A percentile compares a stretch with the other conserved stretches of the same genome.
phyloP scores from a whole-genome alignment of 768 basidiomycete genomes.

The Macrolepiota dolichaula region DNA sequence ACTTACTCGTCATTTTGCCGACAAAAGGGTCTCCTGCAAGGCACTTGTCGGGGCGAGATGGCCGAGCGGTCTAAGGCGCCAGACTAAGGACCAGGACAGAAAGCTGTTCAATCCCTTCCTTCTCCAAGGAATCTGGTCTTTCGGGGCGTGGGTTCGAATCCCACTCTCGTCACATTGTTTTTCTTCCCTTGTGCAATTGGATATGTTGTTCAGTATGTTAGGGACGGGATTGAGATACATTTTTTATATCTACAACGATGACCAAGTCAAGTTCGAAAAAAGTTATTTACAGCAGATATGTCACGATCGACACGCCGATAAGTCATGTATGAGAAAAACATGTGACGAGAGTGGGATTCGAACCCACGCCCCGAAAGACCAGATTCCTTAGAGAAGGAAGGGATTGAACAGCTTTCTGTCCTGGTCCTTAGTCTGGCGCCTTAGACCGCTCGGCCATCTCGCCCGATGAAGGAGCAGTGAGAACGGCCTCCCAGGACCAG shows the following conservation, averaged over 20 bases:
- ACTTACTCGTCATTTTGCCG: no score
- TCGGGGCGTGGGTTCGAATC: slow-evolving; percentile 48
- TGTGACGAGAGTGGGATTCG: slow-evolving; percentile 46
- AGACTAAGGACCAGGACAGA: slow-evolving; percentile 37
- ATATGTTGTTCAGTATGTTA: no score
- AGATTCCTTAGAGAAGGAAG: slow-evolving; percentile 12
- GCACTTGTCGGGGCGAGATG: slow-evolving; percentile 51
- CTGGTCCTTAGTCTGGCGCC: slow-evolving; percentile 57
- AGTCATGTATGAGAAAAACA: background rate
- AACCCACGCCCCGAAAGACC: slow-evolving; percentile 41
- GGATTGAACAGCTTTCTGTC: background rate
- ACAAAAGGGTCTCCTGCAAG: no score
- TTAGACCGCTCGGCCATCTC: slow-evolving; percentile 83
- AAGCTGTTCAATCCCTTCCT: background rate
- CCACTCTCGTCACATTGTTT: slow-evolving; percentile 33
- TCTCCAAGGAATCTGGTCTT: slow-evolving; percentile 16
- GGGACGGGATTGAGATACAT: no score
- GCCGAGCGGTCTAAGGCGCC: slow-evolving; percentile 82
- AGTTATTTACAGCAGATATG: no score
- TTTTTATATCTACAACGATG: no score
- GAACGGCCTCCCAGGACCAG: no score
- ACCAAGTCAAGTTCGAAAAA: no score
- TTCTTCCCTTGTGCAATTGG: no score
- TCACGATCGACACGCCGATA: no score
- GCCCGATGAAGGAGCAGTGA: background rate